Conservation (phyloP, 768 basidiomycete genomes). For the Leucocoprinus sp. region DNA sequence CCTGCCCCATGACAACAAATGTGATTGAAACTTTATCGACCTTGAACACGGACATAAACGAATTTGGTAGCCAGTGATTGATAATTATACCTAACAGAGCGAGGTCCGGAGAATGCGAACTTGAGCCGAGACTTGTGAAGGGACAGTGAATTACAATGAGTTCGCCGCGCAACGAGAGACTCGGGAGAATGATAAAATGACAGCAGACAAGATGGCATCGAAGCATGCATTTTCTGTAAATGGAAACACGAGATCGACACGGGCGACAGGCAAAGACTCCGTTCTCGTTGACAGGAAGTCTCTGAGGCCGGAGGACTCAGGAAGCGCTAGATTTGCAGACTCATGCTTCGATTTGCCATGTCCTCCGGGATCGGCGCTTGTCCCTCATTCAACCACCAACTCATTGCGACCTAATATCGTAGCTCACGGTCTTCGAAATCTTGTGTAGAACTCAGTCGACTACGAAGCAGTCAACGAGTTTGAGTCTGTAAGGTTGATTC, state of each 20-base stretch:
- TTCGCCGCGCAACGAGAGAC: too few relatives aligned
- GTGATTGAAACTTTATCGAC: too few relatives aligned
- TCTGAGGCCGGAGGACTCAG: neutral
- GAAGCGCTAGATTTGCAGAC: constrained; percentile 1
- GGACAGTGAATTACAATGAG: constrained; percentile 2
- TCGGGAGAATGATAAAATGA: constrained; percentile 9
- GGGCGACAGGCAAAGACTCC: neutral
- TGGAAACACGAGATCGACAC: constrained; percentile 7
- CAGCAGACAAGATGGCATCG: constrained; percentile 3
- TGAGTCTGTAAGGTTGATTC: constrained; percentile 1
- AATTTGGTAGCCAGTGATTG: too few relatives aligned
- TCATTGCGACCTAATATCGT: neutral
- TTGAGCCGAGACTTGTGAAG: too few relatives aligned
- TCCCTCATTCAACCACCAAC: neutral
- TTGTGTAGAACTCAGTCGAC: neutral
- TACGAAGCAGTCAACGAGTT: constrained; percentile 4
- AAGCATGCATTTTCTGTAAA: constrained; percentile 6
- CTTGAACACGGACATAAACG: too few relatives aligned
- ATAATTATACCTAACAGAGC: too few relatives aligned
- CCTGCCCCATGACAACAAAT: too few relatives aligned
- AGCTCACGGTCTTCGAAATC: neutral
- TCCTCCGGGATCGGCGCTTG: constrained; percentile 8
- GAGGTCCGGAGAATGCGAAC: too few relatives aligned
- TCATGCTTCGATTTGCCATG: constrained; percentile 2
- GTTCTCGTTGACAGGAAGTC: constrained; percentile 4